Evolutionary conservation across 352 stramenopile genomes (phyloP), one percentile per base, ranked within the genome.

Genomic region (Phytophthora quininea): DNA sequence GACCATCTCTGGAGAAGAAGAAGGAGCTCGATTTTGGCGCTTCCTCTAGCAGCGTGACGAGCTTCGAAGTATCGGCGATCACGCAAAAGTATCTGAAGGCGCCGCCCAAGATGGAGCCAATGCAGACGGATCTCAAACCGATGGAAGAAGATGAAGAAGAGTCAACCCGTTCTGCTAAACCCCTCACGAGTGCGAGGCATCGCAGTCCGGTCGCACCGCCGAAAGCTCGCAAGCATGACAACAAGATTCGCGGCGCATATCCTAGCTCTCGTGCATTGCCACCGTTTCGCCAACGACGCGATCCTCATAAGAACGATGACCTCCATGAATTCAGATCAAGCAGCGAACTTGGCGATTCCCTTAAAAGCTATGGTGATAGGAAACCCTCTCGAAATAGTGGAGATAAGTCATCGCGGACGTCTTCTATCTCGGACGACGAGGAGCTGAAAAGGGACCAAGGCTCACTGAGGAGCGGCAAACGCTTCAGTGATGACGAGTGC

Each of bases 11-110:
- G 58, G 64, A 74, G 46, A 71, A 77, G 48, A 80, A 80, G 53
- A 54, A 80, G 54, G 69, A 76, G 32, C 53, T 78, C n/a, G 62
- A 82, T 42, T 79, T 82, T 62, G 64, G 74, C 29, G 70, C 74
- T 15, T 82, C 74, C 10, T 76, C 65, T 30, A 71, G 58, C 50
- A 77, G 70, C 45, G 47, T 77, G 8, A 75, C 67, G 38, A 69
- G 55, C 29, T 70, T 77, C 49, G 71, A 73, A 24, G 65, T 77
- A 60, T 79, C 74, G 31, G 51, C 61, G 2, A 79, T 82, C 45
- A 82, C 74, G 45, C 67, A 77, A 27, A 82, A 79, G 47, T 82
- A 79, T 43, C 32, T 78, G 19, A 72, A 69, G 1, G 58, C 71
- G 7, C 63, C 64, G n/a, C 69, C 54, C 48, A 49, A 47, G 45